Conservation (phyloP, 176 grass and related monocot genomes). For the Alloteropsis semialata region DNA sequence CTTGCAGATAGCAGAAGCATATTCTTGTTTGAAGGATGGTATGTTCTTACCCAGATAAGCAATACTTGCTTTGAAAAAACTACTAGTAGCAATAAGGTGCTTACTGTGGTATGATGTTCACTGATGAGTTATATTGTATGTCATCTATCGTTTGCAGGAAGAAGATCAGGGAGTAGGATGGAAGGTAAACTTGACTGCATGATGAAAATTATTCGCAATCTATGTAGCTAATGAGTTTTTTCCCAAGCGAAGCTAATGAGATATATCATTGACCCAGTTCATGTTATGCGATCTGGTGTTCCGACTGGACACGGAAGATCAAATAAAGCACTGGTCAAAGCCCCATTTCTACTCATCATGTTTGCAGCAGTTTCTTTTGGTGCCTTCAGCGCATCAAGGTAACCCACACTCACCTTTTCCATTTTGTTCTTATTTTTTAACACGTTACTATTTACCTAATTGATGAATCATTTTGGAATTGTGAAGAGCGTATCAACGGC, state of each 20-base stretch:
- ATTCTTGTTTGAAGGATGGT: constrained; percentile 81
- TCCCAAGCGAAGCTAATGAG: not conserved
- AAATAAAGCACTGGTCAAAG: constrained; percentile 51
- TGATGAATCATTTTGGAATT: constrained; percentile 20
- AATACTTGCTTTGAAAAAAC: not conserved
- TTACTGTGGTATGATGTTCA: not conserved
- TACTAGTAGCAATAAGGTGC: not conserved
- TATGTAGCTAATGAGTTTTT: not conserved
- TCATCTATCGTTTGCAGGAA: constrained; percentile 29
- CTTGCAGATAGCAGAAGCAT: constrained; percentile 79
- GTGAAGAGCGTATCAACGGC: constrained; percentile 64
- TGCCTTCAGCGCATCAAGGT: constrained; percentile 69
- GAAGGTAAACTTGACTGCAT: constrained; percentile 39
- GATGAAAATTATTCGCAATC: not conserved
- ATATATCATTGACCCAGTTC: constrained; percentile 31
- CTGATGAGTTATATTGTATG: not conserved
- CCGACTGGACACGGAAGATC: constrained; percentile 38
- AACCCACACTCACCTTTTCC: not conserved
- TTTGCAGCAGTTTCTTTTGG: constrained; percentile 68
- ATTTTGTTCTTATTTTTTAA: not conserved
- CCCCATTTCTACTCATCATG: constrained; percentile 74
- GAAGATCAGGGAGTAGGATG: constrained; percentile 41
- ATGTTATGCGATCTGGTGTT: constrained; percentile 65
- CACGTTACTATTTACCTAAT: not conserved
- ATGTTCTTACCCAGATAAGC: constrained; percentile 5